These are phyloP conservation scores for Claviceps monticola DNA, from an alignment of 2,329 filamentous ascomycete species.

Conservation along the genomic window DNA sequence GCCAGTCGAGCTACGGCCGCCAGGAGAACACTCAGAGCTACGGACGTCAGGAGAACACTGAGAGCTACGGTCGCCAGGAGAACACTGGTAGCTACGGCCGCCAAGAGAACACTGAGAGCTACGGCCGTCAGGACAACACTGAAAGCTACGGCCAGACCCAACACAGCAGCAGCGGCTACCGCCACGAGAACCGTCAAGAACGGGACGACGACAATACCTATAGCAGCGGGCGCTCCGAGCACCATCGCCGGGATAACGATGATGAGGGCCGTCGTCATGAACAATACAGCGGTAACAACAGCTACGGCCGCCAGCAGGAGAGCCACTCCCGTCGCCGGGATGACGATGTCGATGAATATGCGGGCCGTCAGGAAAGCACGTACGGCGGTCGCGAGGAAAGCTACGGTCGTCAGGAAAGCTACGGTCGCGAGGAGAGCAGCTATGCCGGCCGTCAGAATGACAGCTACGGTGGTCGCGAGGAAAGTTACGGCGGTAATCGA, in stretches of 20 bases:
- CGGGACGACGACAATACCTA: constrained; percentile 13
- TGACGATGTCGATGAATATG: constrained; percentile 12
- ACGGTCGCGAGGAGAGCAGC: neutral
- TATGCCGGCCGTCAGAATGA: constrained; percentile 30
- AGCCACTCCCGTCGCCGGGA: constrained; percentile 9
- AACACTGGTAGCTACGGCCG: constrained; percentile 17
- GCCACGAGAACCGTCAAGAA: constrained; percentile 12
- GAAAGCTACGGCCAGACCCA: constrained; percentile 43
- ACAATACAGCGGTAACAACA: constrained; percentile 6
- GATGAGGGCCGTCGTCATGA: constrained; percentile 10
- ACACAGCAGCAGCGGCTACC: constrained; percentile 17
- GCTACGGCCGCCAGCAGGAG: constrained; percentile 10
- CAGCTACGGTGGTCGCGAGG: constrained; percentile 35
- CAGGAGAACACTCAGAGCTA: constrained; percentile 36
- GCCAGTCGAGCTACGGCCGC: constrained; percentile 49
- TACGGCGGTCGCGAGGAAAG: constrained; percentile 33
- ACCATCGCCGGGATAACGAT: constrained; percentile 8
- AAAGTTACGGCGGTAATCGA: constrained; percentile 4
- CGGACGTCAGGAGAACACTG: constrained; percentile 36
- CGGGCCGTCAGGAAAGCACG: constrained; percentile 37
- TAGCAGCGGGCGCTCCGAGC: constrained; percentile 7
- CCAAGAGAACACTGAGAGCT: no score
- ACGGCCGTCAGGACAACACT: constrained; percentile 35
- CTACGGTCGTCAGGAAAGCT: constrained; percentile 5
- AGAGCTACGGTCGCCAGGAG: constrained; percentile 10